Base-by-base conservation (phyloP, 1,284 basidiomycete genomes). In the Puccinia novopanici region DNA sequence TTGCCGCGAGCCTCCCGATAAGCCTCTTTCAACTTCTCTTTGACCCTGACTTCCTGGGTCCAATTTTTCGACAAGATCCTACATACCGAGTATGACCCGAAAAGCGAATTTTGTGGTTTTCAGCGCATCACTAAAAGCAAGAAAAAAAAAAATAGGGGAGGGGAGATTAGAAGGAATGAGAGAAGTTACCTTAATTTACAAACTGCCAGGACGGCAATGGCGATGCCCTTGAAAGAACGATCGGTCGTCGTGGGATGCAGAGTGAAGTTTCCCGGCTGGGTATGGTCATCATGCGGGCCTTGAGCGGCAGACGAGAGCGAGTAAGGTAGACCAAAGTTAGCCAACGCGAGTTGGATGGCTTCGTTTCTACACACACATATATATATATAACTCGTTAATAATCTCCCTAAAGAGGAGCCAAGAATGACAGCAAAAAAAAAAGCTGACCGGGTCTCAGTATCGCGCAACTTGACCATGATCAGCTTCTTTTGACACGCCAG, bases 401-500 rank as follows among this genome's bases (percentile, higher is more conserved):
- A 30, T n/a, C 34, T 42, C 19, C 5, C 40, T 8, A 0, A 65
- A 45, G 37, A 19, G 40, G 34, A 10, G 15, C 3, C n/a, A 68
- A 5, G n/a, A 50, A 22, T 34, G 22, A 27, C 15, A 27, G 24
- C 27, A 54, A 22, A 54, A 61, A 42, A 45, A 40, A 24, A 59
- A 1, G 6, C 72, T 54, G n/a, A 81, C 79, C 48, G 73, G 42
- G 57, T 75, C 55, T 81, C 72, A 54, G 72, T 81, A 30, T 63
- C 19, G 30, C 48, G 45, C 40, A 75, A 65, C 52, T 70, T 81
- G 1, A 45, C 13, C 30, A 81, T 74, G n/a, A 81, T 55, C 17
- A 81, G 37, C 24, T 40, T 87, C 85, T 99, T 99, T 87, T 98
- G 96, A 84, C 94, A 91, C 4, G 89, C 88, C 65, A 98, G 87